Base-by-base conservation (phyloP, 2,329 filamentous ascomycete genomes). In the Cercospora sp. region DNA sequence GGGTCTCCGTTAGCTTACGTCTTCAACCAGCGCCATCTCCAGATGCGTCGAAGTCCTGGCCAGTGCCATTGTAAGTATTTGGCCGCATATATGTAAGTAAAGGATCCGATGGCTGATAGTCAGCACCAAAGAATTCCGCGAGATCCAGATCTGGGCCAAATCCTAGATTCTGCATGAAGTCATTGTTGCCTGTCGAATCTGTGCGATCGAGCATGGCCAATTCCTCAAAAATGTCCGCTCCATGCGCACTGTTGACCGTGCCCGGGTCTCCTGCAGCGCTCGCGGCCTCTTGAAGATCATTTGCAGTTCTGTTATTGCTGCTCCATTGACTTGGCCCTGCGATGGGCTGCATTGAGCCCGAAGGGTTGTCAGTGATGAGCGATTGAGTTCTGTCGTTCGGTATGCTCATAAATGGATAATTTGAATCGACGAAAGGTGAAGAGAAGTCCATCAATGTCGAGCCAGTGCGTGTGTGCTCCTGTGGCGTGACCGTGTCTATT, bases 101-200 rank as follows among this genome's bases (percentile, higher is more conserved):
- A 12, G 81, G 78, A 70, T 81, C 79, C 20, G 79, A 80, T 30
- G 80, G 79, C 67, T 81, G 80, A 65, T 82, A 82, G 33, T 81
- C 79, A 3, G 77, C 69, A 2, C 78, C 77, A 53, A 82, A 77
- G 66, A 87, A 82, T 70, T 88, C 86, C 0, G 83, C 82, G 60
- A 89, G 80, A 66, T 88, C 87, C 36, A 86, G 84, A 28, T 87
- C 87, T 0, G 88, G 87, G 1, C 85, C 87, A 75, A 90, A 89
- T 0, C 88, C 88, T 20, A 90, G 80, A 72, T 90, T 90, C 55
- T 87, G 83, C 87, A 90, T 89, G 72, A 90, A 90, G 69, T 89
- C 86, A 1, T 86, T 82, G 70, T 89, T 87, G 12, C 83, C 82
- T 28, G 86, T 85, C 55, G 86, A 78, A 63, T 86, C 83, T 23